Percentiles rank a stretch among this genome's conserved stretches.
phyloP scores from a whole-genome alignment of 2,329 filamentous ascomycete genomes.

The Gnomoniopsis smithogilvyi region DNA sequence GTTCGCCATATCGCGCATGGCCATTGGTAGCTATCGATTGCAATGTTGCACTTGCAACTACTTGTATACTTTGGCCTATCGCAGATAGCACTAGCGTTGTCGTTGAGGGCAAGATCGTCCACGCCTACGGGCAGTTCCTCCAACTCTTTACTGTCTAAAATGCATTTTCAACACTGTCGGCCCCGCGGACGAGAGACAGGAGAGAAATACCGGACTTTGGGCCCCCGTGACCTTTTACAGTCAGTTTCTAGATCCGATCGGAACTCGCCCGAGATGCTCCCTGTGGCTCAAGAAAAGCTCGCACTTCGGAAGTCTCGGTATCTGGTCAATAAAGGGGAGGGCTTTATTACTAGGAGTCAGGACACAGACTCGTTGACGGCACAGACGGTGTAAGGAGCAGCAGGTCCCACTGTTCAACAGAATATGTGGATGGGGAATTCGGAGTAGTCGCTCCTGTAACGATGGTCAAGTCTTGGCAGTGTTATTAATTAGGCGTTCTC shows the following conservation, averaged over 20 bases:
- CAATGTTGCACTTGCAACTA: not conserved
- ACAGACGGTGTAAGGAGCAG: no score
- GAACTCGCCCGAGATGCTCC: not conserved
- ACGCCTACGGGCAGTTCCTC: no score
- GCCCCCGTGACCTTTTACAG: not conserved
- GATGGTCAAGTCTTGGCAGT: no score
- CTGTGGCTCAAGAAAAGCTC: not conserved
- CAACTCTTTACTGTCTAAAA: not conserved
- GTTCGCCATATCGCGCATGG: not conserved
- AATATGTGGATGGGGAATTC: no score
- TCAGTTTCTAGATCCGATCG: not conserved
- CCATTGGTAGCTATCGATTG: not conserved
- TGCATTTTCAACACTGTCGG: not conserved
- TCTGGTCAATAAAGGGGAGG: no score
- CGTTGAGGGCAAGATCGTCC: not conserved
- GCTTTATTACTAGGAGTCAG: no score
- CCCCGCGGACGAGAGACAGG: not conserved
- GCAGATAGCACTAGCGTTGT: not conserved
- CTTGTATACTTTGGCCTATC: not conserved
- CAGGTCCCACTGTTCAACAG: no score
- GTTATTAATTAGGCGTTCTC: no score
- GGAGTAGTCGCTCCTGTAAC: no score
- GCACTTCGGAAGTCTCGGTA: no score
- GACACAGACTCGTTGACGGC: no score
- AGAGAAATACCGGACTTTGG: not conserved